These are phyloP conservation scores for Rosa hybrid DNA, from an alignment of 331 rosid species.

Conservation along the genomic window DNA sequence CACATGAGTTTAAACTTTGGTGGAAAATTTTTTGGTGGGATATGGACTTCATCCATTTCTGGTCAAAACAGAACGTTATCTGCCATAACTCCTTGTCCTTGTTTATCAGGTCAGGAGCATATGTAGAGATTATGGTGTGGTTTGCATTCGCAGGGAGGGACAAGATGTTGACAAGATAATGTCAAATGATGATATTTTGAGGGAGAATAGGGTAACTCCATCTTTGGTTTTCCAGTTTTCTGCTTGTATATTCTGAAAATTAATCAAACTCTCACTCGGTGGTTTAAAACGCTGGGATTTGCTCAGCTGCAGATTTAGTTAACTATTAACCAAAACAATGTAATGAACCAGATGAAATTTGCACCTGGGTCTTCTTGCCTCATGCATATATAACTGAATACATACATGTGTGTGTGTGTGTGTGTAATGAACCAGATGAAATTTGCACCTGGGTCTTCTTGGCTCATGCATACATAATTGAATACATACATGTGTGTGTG, in stretches of 20 bases:
- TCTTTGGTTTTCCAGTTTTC: not conserved
- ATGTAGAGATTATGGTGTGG: slow-evolving; percentile 72
- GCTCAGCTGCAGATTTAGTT: not conserved
- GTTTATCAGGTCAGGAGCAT: slow-evolving; percentile 54
- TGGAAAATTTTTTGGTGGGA: too few relatives aligned
- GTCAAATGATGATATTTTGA: slow-evolving; percentile 49
- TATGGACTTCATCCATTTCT: too few relatives aligned
- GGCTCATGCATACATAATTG: too few relatives aligned
- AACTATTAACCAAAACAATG: not conserved
- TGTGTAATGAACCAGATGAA: not conserved
- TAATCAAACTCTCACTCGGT: not conserved
- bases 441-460: not conserved
- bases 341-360: not conserved
- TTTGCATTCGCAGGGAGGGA: slow-evolving; percentile 82
- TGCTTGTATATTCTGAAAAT: not conserved
- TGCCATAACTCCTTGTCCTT: not conserved
- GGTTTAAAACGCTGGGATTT: not conserved
- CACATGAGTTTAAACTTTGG: too few relatives aligned
- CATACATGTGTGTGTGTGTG: too few relatives aligned
- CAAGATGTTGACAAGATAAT: slow-evolving; percentile 66
- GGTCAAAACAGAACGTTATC: not conserved
- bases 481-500: too few relatives aligned
- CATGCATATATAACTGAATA: too few relatives aligned
- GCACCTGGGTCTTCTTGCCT: not conserved
- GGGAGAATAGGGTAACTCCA: slow-evolving; percentile 51